A percentile compares a stretch with the other conserved stretches of the same genome.
Conservation (phyloP, 2,329 filamentous ascomycete genomes). For the Calonectria naviculata region DNA sequence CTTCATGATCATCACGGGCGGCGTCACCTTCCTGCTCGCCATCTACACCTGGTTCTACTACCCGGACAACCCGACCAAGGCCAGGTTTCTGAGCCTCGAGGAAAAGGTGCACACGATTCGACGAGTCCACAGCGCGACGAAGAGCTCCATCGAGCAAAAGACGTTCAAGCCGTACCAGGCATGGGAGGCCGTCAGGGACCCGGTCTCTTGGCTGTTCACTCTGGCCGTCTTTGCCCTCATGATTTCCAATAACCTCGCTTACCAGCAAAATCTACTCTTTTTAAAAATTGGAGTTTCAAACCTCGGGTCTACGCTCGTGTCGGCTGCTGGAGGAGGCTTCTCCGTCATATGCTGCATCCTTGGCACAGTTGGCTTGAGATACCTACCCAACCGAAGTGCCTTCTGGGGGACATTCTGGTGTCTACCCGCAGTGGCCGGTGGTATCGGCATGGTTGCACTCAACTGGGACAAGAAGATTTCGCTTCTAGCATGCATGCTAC, state of each 20-base stretch:
- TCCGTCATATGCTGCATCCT: slow-evolving; percentile 27
- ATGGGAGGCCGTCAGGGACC: slow-evolving; percentile 42
- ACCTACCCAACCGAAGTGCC: slow-evolving; percentile 30
- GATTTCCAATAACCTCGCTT: slow-evolving; percentile 51
- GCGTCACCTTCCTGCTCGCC: slow-evolving; percentile 23
- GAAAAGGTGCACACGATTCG: slow-evolving; percentile 44
- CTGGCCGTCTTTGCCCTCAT: slow-evolving; percentile 47
- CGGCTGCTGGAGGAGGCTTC: slow-evolving; percentile 28
- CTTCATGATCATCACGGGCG: slow-evolving; percentile 30
- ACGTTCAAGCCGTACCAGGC: slow-evolving; percentile 46
- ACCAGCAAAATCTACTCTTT: slow-evolving; percentile 44
- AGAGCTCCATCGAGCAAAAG: slow-evolving; percentile 49
- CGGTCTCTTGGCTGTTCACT: slow-evolving; percentile 44
- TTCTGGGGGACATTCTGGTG: slow-evolving; percentile 35
- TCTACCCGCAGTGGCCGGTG: slow-evolving; percentile 31
- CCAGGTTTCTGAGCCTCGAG: slow-evolving; percentile 37
- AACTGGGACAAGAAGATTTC: slow-evolving; percentile 36
- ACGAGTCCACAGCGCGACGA: slow-evolving; percentile 41
- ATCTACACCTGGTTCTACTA: slow-evolving; percentile 26
- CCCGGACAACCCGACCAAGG: slow-evolving; percentile 26
- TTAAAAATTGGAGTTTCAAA: slow-evolving; percentile 26
- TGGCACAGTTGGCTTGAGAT: slow-evolving; percentile 27
- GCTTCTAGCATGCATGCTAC: slow-evolving; percentile 37
- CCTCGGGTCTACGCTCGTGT: slow-evolving; percentile 26
- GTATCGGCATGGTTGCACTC: slow-evolving; percentile 38